Evolutionary conservation across 2,329 filamentous ascomycete genomes (phyloP), one percentile per base, ranked within the genome.

Genomic region (Colletotrichum eremochloae): DNA sequence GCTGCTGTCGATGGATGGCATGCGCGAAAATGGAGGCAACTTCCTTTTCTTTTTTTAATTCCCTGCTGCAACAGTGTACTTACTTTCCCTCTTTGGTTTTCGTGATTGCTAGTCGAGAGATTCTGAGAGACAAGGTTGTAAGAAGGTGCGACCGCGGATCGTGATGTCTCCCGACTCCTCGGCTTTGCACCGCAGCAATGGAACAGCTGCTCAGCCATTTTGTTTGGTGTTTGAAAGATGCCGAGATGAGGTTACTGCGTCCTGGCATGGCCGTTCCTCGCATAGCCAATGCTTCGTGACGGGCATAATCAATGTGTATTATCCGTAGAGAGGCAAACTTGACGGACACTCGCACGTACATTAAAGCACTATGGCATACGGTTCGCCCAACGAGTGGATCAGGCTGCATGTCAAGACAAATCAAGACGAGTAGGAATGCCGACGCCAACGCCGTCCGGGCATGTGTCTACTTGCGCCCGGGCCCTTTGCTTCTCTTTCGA

Each of bases 381-480:
- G 66, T 56, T 71, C 61, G 38, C 53, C 70, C 60, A 48, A 68
- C 40, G 67, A 67, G 66, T 71, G 67, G 67, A 67, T 73, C 36
- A 71, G 56, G 56, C 61, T 63, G 67, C 52, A 67, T 50, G 36
- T 71, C 61, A 62, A 65, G 67, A 33, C 48, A 56, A 67, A 48
- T 69, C 61, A 71, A 71, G 67, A 62, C 48, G 56, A 71, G 61
- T 70, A 33, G 56, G 71, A 71, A 71, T 67, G 70, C 31, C 67
- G n/a, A 70, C 46, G 56, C 67, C 62, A 50, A 65, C 55, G 29
- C 53, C 61, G 67, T 66, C 70, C 62, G 40, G 11, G 40, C 15
- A 12, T 42, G 7, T 46, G 44, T 53, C 42, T 72, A 31, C 64
- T 61, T 68, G 71, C 71, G 62, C 71, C 55, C 57, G 48, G 63